A percentile compares a stretch with the other conserved stretches of the same genome.
Conservation (phyloP, 2,329 filamentous ascomycete species). For the Hypoxylon sp. region DNA sequence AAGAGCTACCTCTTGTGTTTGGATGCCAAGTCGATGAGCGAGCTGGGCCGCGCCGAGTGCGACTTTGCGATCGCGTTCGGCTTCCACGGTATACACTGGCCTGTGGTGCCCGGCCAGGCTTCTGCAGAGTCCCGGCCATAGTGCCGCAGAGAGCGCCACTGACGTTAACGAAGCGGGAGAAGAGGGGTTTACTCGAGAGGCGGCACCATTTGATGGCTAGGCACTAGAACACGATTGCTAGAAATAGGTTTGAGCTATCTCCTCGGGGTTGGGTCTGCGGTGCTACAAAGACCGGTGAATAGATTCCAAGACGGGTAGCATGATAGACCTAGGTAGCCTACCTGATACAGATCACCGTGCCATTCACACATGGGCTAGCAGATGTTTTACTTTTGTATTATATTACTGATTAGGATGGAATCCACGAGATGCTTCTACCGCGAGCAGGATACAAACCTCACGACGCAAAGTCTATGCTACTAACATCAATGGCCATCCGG, state of each 20-base stretch:
- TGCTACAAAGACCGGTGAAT: no score
- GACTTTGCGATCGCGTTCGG: slow-evolving; percentile 67
- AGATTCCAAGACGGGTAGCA: no score
- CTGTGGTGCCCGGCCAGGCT: neutral
- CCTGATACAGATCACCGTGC: neutral
- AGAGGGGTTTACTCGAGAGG: no score
- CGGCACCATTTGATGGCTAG: no score
- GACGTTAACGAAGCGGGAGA: no score
- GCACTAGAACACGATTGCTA: no score
- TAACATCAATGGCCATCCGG: neutral
- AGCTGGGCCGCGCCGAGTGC: slow-evolving; percentile 70
- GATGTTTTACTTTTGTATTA: no score
- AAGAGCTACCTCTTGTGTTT: slow-evolving; percentile 72
- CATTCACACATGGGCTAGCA: neutral
- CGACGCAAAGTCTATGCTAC: no score
- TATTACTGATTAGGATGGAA: neutral
- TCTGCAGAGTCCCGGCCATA: neutral
- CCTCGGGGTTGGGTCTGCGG: no score
- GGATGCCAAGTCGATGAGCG: slow-evolving; percentile 67
- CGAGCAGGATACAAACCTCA: neutral
- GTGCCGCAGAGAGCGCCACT: no score
- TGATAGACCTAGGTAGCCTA: no score
- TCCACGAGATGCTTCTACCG: neutral
- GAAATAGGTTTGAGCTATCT: no score
- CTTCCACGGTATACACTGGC: slow-evolving; percentile 67